Conservation (phyloP, 2,329 filamentous ascomycete genomes). For the Chrysosporium queenslandicum region DNA sequence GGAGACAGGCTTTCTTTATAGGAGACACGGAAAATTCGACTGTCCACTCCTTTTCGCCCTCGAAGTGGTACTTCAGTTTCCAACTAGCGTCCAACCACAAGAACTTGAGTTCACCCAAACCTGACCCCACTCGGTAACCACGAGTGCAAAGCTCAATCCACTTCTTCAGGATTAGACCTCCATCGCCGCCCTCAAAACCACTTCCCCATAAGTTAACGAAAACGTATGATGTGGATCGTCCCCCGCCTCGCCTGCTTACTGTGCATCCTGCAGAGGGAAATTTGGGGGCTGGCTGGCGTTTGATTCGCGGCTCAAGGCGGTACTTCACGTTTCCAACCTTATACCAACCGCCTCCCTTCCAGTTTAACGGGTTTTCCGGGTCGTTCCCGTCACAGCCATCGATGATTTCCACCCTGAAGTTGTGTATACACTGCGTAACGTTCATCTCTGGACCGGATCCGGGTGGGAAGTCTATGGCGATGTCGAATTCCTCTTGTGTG, state of each 20-base stretch:
- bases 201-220: background rate
- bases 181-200: background rate
- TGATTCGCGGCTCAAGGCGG: constrained; percentile 10
- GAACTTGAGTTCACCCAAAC: background rate
- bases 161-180: background rate
- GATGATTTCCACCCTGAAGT: constrained; percentile 8
- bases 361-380: constrained; percentile 18
- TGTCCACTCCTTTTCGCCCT: background rate
- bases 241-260: background rate
- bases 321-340: constrained; percentile 10
- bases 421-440: constrained; percentile 2
- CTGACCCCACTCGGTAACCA: no score
- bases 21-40: background rate
- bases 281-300: constrained; percentile 5
- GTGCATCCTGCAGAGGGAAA: background rate
- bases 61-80: background rate
- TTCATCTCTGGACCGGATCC: background rate
- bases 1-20: background rate
- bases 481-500: background rate
- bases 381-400: constrained; percentile 18
- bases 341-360: constrained; percentile 18
- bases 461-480: background rate
- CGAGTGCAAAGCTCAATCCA: background rate
- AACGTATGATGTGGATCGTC: no score
- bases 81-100: no score